Percentiles rank a stretch among this genome's conserved stretches.
Evolutionary conservation across 108 stramenopile species (phyloP).

Genomic region (Aurantiochytrium sp.): DNA sequence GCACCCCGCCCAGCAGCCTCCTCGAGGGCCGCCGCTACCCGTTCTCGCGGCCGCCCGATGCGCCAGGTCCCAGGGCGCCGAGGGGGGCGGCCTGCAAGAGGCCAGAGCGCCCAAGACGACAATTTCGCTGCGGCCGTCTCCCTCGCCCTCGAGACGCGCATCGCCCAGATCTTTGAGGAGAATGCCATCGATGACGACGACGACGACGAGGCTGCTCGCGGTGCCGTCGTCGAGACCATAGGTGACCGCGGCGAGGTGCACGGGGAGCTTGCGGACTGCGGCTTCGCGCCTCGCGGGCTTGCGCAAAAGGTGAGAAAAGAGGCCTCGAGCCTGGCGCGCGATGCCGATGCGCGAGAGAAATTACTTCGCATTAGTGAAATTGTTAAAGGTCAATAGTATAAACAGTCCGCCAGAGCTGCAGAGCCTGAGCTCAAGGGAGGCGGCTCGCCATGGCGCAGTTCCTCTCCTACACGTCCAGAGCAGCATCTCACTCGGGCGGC

Average conservation of each 20-base stretch:
- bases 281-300: too few species aligned
- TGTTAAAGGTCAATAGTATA: too few species aligned
- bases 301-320: too few species aligned
- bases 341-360: too few species aligned
- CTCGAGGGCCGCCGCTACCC: background rate
- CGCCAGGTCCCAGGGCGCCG: too few species aligned
- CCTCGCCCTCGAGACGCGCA: background rate
- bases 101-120: background rate
- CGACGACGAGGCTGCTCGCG: background rate
- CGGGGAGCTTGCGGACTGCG: background rate
- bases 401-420: too few species aligned
- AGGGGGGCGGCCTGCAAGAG: background rate
- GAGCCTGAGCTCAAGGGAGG: too few species aligned
- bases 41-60: background rate
- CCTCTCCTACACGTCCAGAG: too few species aligned
- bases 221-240: background rate
- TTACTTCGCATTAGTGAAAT: too few species aligned
- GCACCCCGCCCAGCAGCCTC: background rate
- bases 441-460: too few species aligned
- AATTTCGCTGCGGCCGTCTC: background rate
- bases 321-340: too few species aligned
- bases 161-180: background rate
- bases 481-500: background rate
- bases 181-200: background rate
- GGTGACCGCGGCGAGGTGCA: background rate